Evolutionary conservation across 2,329 filamentous ascomycete species (phyloP).

Genomic region (Nothopassalora personata): DNA sequence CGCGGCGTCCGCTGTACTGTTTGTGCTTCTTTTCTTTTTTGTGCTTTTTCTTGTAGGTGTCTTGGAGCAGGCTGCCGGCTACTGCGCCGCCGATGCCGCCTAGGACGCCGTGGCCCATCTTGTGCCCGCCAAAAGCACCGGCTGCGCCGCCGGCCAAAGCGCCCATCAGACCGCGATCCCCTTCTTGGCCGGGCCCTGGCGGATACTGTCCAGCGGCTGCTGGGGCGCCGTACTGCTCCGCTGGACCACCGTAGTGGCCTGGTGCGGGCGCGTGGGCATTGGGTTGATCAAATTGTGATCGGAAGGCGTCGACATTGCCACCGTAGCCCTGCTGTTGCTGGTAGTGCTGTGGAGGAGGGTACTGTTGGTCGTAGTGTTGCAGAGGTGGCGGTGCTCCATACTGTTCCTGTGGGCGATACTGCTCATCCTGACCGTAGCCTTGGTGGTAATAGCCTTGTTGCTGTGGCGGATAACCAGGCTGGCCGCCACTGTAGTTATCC

Average conservation of each 20-base stretch:
- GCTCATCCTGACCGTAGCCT: slow-evolving; percentile 13
- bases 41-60: slow-evolving; percentile 45
- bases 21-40: slow-evolving; percentile 34
- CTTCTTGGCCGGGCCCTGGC: slow-evolving; percentile 30
- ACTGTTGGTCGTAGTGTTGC: slow-evolving; percentile 11
- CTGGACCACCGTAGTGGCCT: slow-evolving; percentile 9
- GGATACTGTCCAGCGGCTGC: slow-evolving; percentile 9
- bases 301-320: slow-evolving; percentile 17
- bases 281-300: slow-evolving; percentile 18
- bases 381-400: slow-evolving; percentile 6
- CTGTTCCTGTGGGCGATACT: slow-evolving; percentile 10
- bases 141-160: slow-evolving; percentile 53
- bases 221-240: background rate
- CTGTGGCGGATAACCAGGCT: slow-evolving; percentile 12
- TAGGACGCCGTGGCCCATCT: slow-evolving; percentile 53
- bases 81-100: slow-evolving; percentile 55
- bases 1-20: slow-evolving; percentile 20
- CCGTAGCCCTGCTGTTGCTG: slow-evolving; percentile 20
- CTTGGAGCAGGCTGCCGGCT: slow-evolving; percentile 50
- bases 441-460: slow-evolving; percentile 8
- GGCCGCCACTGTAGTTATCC: slow-evolving; percentile 7
- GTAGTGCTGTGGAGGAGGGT: slow-evolving; percentile 13
- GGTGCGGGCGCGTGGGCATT: slow-evolving; percentile 8
- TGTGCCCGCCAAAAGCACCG: slow-evolving; percentile 53
- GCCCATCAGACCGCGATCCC: slow-evolving; percentile 53